Base-by-base conservation (phyloP, 2,329 filamentous ascomycete genomes). In the Alternaria consortialis region DNA sequence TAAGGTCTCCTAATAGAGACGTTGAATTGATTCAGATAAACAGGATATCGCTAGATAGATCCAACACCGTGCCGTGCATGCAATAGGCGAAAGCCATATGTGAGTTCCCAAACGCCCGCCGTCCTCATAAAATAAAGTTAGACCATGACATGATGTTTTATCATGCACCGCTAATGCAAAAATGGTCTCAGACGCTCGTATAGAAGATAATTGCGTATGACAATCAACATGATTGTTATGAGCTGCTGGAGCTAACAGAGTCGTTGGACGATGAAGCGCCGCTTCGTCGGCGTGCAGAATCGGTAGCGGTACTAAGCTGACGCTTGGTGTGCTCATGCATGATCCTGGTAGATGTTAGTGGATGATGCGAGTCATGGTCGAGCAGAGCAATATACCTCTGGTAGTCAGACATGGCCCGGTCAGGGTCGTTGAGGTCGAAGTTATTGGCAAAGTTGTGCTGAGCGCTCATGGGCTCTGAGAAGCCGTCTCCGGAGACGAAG, bases 281-380 rank as follows among this genome's bases (percentile, higher is more conserved):
- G 27, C 64, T 70, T 59, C 81, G 77, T 71, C 82, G 74, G 32
- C 80, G 77, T 4, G 80, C 81, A 8, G 81, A 84, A 60, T 77
- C 76, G 47, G 81, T 80, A 1, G 82, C 82, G 46, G 76, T 80
- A 52, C 77, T 79, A 46, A 83, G 80, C 67, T 84, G 82, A 52
- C 78, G 78, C 72, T 81, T 82, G 64, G 82, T 84, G 74, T 84
- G 82, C 64, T 83, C 78, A 62, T 83, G 82, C 81, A 84, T 84
- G 53, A 83, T 76, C 51, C 82, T 83, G 48, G 3, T 5, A 3
- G 7, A 0, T 29, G 50, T 75, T 67, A 74, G 63, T 36, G 2
- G 12, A 6, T 50, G 54, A 37, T 53, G 20, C 40, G 15, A 42
- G 40, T 27, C 47, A 20, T n/a, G 25, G 9, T 6, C n/a, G 20